A percentile compares a stretch with the other conserved stretches of the same genome.
These are phyloP conservation scores for Decorospora gaudefroyi DNA, from an alignment of 2,329 filamentous ascomycete species.

Conservation along the genomic window DNA sequence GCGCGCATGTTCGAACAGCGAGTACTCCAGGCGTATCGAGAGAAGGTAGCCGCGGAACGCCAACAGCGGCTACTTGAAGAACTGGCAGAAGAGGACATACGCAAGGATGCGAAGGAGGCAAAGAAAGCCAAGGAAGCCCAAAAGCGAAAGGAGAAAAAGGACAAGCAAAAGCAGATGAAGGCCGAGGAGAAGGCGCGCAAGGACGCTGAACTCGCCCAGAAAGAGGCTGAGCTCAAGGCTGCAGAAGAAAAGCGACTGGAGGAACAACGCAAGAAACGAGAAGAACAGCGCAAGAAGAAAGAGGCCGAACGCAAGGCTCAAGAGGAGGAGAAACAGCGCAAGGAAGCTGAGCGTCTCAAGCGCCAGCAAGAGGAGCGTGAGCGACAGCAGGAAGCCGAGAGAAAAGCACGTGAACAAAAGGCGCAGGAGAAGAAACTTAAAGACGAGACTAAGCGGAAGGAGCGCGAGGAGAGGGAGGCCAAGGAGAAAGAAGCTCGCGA, in stretches of 20 bases:
- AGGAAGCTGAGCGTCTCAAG: slow-evolving; percentile 81
- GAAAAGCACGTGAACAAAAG: slow-evolving; percentile 78
- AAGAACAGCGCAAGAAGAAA: slow-evolving; percentile 89
- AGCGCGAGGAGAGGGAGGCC: slow-evolving; percentile 64
- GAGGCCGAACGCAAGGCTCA: slow-evolving; percentile 88
- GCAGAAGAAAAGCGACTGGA: slow-evolving; percentile 78
- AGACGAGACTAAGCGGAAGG: slow-evolving; percentile 74
- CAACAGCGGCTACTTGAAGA: slow-evolving; percentile 91
- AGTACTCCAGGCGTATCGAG: slow-evolving; percentile 93
- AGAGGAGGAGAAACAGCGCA: slow-evolving; percentile 82
- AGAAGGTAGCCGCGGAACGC: slow-evolving; percentile 92
- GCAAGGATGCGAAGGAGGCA: slow-evolving; percentile 77
- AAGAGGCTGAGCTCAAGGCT: slow-evolving; percentile 76
- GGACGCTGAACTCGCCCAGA: slow-evolving; percentile 86
- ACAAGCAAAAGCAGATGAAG: slow-evolving; percentile 81
- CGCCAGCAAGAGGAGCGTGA: slow-evolving; percentile 83
- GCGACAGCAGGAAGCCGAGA: slow-evolving; percentile 80
- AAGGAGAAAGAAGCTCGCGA: slow-evolving; percentile 79
- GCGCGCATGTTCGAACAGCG: slow-evolving; percentile 99
- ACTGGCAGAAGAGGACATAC: slow-evolving; percentile 79
- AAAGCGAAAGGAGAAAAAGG: slow-evolving; percentile 92
- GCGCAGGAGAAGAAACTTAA: slow-evolving; percentile 79
- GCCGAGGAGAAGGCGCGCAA: slow-evolving; percentile 89
- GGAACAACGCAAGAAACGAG: slow-evolving; percentile 78
- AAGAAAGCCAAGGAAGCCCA: slow-evolving; percentile 94